Conservation (phyloP, 495 filamentous ascomycete species). For the Hamigera avellanea region DNA sequence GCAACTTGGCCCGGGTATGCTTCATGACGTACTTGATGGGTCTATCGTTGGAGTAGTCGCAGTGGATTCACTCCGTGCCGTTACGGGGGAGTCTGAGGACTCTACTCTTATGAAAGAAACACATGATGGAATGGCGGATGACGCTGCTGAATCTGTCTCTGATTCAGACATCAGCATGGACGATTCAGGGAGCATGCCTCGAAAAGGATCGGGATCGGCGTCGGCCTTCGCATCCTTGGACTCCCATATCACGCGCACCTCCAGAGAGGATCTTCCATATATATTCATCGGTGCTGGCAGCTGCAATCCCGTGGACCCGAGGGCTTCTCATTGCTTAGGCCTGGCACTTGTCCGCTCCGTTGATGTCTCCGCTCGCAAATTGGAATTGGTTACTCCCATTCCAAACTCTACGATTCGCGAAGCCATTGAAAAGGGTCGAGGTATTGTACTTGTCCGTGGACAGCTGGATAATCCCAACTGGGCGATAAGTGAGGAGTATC, state of each 20-base stretch:
- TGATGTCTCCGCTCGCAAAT: conserved; percentile 19
- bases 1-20: conserved; percentile 29
- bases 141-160: conserved; percentile 1
- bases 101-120: neutral
- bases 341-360: conserved; percentile 41
- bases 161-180: conserved; percentile 19
- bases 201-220: neutral
- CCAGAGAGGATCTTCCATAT: conserved; percentile 27
- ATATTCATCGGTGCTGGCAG: conserved; percentile 28
- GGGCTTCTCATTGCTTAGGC: conserved; percentile 33
- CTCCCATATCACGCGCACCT: conserved; percentile 19
- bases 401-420: conserved; percentile 18
- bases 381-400: conserved; percentile 41
- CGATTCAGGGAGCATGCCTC: neutral
- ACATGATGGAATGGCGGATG: neutral
- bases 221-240: conserved; percentile 1
- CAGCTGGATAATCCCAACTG: conserved; percentile 40
- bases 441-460: conserved; percentile 41
- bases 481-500: conserved; percentile 36
- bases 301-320: conserved; percentile 29
- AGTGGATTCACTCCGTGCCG: conserved; percentile 31
- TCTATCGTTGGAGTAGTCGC: conserved; percentile 45
- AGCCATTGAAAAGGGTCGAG: conserved; percentile 21
- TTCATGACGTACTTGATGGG: conserved; percentile 44
- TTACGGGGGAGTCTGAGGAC: conserved; percentile 9